Evolutionary conservation across 2,329 filamentous ascomycete genomes (phyloP).

Genomic region (Botrytis fragariae): DNA sequence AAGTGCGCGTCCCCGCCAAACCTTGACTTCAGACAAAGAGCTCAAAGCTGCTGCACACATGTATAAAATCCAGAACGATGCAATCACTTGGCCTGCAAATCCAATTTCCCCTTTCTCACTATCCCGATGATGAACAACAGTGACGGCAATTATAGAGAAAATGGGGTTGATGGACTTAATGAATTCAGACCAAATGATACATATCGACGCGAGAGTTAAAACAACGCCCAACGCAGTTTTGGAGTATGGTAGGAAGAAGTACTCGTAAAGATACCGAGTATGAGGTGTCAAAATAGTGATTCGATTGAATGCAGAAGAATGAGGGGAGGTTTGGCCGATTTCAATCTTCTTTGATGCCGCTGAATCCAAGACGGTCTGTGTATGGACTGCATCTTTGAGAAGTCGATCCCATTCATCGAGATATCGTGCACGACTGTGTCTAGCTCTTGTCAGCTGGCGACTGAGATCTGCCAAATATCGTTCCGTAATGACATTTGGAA

Average conservation of each 20-base stretch:
- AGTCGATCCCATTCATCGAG: slow-evolving; percentile 81
- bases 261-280: slow-evolving; percentile 75
- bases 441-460: slow-evolving; percentile 73
- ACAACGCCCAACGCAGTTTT: slow-evolving; percentile 64
- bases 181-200: slow-evolving; percentile 90
- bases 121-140: slow-evolving; percentile 56
- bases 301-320: slow-evolving; percentile 53
- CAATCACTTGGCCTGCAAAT: slow-evolving; percentile 81
- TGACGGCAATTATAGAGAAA: slow-evolving; percentile 67
- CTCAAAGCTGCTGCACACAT: slow-evolving; percentile 90
- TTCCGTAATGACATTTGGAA: slow-evolving; percentile 86
- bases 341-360: slow-evolving; percentile 76
- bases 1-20: slow-evolving; percentile 94
- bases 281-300: slow-evolving; percentile 71
- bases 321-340: slow-evolving; percentile 60
- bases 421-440: slow-evolving; percentile 80
- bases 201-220: slow-evolving; percentile 71
- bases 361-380: slow-evolving; percentile 82
- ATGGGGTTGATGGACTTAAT: slow-evolving; percentile 78
- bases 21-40: slow-evolving; percentile 87
- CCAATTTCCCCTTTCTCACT: slow-evolving; percentile 73
- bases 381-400: slow-evolving; percentile 68
- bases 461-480: slow-evolving; percentile 90
- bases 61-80: slow-evolving; percentile 87
- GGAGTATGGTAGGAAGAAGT: slow-evolving; percentile 67